Base-by-base conservation (phyloP, 2,329 filamentous ascomycete genomes). In the Aureobasidium sp. region DNA sequence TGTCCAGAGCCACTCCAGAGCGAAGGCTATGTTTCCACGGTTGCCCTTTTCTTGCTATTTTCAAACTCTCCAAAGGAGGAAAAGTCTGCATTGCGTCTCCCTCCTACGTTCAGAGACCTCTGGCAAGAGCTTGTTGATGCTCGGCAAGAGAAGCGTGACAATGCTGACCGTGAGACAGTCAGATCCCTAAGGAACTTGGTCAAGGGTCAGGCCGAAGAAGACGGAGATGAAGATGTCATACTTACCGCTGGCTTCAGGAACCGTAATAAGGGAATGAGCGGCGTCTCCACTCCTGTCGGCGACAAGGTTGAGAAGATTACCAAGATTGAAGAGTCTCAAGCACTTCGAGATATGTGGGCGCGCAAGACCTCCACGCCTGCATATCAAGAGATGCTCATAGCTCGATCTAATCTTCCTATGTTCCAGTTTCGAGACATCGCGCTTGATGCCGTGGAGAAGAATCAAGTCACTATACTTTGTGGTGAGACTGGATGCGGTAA, bases 401-500 rank as follows among this genome's bases (percentile, higher is more conserved):
- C 82, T 36, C 86, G 94, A 62, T 87, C 85, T 79, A 88, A 88
- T 68, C 82, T 99, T 20, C 94, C 94, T 0, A 96, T 99, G 79
- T 97, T 89, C 84, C 81, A 84, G 13, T 97, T 94, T 73, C 87
- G 87, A 67, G 79, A 89, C 13, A 83, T 90, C 55, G 91, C 97
- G 8, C 77, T 97, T 13, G 80, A 84, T 29, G 84, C 89, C 1
- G 87, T 99, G 34, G 87, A 90, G 51, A 80, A 83, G 26, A 84
- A 96, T 66, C 92, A 94, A 70, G 88, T 96, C 10, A 87, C 94
- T 10, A 97, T 99, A 64, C 84, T 99, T 34, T 97, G 93, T 72
- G 94, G 94, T 72, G 94, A 99, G 76, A 99, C 94, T 2, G 94
- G 94, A 67, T 97, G 89, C 72, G 94, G 94, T 66, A 99, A 99